Evolutionary conservation across 768 basidiomycete genomes (phyloP).

Genomic region (Auriscalpium vulgare): DNA sequence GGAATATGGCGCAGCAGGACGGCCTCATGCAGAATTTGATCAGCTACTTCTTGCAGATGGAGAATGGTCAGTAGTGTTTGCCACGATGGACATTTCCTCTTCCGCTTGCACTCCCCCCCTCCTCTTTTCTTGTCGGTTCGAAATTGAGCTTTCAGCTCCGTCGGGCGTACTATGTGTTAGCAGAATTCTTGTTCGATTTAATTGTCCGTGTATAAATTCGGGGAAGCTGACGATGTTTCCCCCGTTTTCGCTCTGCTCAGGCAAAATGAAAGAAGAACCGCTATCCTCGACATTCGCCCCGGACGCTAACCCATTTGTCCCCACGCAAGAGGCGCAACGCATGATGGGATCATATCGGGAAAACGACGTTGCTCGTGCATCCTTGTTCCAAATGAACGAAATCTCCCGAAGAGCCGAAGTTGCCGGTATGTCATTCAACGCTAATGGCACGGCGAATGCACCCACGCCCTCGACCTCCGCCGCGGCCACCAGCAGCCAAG

Average conservation of each 20-base stretch:
- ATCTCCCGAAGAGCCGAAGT: constrained; percentile 54
- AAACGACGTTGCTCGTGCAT: constrained; percentile 56
- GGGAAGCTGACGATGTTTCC: constrained; percentile 12
- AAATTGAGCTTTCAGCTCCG: not conserved
- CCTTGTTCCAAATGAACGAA: constrained; percentile 73
- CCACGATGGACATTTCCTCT: constrained; percentile 8
- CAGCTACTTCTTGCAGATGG: constrained; percentile 70
- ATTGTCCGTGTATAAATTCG: constrained; percentile 8
- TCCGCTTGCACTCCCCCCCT: not conserved
- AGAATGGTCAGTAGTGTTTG: constrained; percentile 40
- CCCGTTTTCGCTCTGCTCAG: constrained; percentile 10
- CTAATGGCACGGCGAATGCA: constrained; percentile 5
- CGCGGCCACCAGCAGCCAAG: constrained; percentile 10
- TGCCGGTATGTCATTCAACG: constrained; percentile 30
- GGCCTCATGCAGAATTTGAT: constrained; percentile 75
- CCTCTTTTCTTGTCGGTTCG: not conserved
- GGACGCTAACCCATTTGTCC: constrained; percentile 44
- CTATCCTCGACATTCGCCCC: constrained; percentile 16
- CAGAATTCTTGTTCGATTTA: constrained; percentile 20
- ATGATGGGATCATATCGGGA: constrained; percentile 42
- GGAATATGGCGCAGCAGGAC: constrained; percentile 78
- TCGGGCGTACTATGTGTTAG: constrained; percentile 4
- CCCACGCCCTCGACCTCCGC: constrained; percentile 10
- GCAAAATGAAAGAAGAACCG: constrained; percentile 27
- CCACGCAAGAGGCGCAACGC: constrained; percentile 47